Evolutionary conservation across 1,139 yeast species (phyloP).

Genomic region (Magnusiomyces paraingens): DNA sequence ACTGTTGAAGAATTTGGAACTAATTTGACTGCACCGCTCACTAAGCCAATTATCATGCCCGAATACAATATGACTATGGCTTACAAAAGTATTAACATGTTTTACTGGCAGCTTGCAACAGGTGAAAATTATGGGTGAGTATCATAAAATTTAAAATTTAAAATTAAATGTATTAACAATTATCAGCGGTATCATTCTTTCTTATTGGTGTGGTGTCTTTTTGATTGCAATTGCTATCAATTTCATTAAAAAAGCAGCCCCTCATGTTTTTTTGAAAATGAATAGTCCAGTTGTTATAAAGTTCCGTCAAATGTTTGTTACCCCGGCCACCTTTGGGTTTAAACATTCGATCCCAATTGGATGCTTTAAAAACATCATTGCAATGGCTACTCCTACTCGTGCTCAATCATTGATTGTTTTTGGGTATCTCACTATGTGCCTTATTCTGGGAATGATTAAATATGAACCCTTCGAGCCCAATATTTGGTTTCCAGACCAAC

Average conservation of each 20-base stretch:
- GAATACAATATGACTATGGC: too few relatives aligned
- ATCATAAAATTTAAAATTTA: too few relatives aligned
- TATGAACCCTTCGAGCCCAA: slow-evolving; percentile 8
- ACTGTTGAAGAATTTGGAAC: too few relatives aligned
- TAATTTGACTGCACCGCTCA: too few relatives aligned
- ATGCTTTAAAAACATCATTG: slow-evolving; percentile 20
- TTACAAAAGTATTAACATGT: too few relatives aligned
- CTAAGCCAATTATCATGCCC: too few relatives aligned
- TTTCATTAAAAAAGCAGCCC: slow-evolving; percentile 10
- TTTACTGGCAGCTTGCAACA: neutral
- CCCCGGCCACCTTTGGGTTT: slow-evolving; percentile 13
- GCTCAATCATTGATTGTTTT: slow-evolving; percentile 20
- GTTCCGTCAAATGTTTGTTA: slow-evolving; percentile 6
- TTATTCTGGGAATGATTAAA: slow-evolving; percentile 16
- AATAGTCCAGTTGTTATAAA: slow-evolving; percentile 5
- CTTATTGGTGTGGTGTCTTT: slow-evolving; percentile 24
- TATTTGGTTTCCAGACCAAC: slow-evolving; percentile 1
- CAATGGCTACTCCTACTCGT: slow-evolving; percentile 22
- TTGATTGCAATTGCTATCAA: slow-evolving; percentile 20
- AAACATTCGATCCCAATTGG: slow-evolving; percentile 10
- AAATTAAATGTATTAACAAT: neutral
- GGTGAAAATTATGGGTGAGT: slow-evolving; percentile 5
- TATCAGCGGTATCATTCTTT: slow-evolving; percentile 24
- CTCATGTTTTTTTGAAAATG: slow-evolving; percentile 3
- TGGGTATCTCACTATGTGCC: slow-evolving; percentile 19